These are phyloP conservation scores for Rhizopus sp. DNA, from an alignment of 371 early-diverging fungal genomes.

Conservation along the genomic window DNA sequence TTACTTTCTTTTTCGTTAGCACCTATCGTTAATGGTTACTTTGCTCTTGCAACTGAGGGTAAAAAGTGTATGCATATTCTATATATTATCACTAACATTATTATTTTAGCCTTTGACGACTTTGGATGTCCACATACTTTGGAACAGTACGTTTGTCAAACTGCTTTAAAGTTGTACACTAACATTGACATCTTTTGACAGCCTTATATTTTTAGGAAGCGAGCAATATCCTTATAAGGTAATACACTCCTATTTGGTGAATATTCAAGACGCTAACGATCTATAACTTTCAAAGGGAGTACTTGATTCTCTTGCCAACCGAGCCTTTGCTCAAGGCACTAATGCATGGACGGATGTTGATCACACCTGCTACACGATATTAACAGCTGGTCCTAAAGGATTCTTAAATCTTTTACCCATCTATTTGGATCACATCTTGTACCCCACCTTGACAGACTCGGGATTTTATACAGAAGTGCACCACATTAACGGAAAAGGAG, in stretches of 20 bases:
- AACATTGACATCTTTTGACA: slow-evolving; percentile 16
- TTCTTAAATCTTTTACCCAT: slow-evolving; percentile 61
- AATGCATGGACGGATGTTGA: slow-evolving; percentile 70
- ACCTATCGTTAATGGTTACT: slow-evolving; percentile 69
- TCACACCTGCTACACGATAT: slow-evolving; percentile 69
- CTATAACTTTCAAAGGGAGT: slow-evolving; percentile 48
- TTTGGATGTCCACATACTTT: slow-evolving; percentile 72
- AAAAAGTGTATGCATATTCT: slow-evolving; percentile 6
- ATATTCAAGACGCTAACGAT: background rate
- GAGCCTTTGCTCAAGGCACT: slow-evolving; percentile 70
- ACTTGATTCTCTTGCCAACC: slow-evolving; percentile 69
- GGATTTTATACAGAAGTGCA: slow-evolving; percentile 70
- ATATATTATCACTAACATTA: background rate
- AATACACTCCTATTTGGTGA: background rate
- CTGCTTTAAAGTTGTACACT: background rate
- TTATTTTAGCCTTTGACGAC: slow-evolving; percentile 60
- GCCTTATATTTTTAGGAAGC: slow-evolving; percentile 67
- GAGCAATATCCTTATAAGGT: slow-evolving; percentile 72
- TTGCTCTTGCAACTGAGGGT: slow-evolving; percentile 69
- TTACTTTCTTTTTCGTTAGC: slow-evolving; percentile 31
- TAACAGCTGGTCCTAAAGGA: slow-evolving; percentile 70
- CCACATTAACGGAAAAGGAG: slow-evolving; percentile 58
- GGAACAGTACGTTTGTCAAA: slow-evolving; percentile 57
- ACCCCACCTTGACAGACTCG: slow-evolving; percentile 67
- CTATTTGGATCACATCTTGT: slow-evolving; percentile 69